Evolutionary conservation across 768 basidiomycete genomes (phyloP).

Genomic region (Suillus occidentalis): DNA sequence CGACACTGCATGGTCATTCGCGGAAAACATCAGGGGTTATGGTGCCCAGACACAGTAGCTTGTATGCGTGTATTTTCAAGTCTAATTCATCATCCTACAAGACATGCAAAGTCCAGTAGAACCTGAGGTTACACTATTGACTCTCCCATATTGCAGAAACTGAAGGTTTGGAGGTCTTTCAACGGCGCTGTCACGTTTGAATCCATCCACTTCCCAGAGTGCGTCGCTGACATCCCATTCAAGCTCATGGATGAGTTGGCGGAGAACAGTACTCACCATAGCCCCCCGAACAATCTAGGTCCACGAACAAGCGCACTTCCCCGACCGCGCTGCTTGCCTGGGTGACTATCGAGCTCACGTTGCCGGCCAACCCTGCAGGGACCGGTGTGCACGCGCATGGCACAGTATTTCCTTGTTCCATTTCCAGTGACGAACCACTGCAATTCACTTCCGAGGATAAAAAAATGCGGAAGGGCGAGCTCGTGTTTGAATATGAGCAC

Average conservation of each 20-base stretch:
- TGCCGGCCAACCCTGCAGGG: not conserved
- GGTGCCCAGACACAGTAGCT: slow-evolving; percentile 84
- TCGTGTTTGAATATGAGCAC: not conserved
- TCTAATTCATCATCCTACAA: not conserved
- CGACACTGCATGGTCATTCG: slow-evolving; percentile 88
- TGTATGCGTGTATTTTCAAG: slow-evolving; percentile 6
- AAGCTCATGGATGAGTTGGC: not conserved
- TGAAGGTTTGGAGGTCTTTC: not conserved
- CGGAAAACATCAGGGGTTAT: slow-evolving; percentile 89
- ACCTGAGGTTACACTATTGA: not conserved
- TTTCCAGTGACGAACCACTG: not conserved
- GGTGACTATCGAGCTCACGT: not conserved
- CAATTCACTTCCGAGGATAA: not conserved
- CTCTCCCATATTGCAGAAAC: not conserved
- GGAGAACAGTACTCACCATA: not conserved
- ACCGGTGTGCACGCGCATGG: not conserved
- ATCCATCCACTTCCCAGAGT: not conserved
- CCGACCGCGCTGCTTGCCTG: not conserved
- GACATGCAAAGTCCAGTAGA: no score
- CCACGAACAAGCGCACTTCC: not conserved
- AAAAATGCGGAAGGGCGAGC: not conserved
- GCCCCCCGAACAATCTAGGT: not conserved
- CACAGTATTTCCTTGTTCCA: not conserved
- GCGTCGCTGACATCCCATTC: not conserved
- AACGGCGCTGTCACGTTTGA: not conserved